Base-by-base conservation (phyloP, 2,329 filamentous ascomycete genomes). In the Aciculosporium take region DNA sequence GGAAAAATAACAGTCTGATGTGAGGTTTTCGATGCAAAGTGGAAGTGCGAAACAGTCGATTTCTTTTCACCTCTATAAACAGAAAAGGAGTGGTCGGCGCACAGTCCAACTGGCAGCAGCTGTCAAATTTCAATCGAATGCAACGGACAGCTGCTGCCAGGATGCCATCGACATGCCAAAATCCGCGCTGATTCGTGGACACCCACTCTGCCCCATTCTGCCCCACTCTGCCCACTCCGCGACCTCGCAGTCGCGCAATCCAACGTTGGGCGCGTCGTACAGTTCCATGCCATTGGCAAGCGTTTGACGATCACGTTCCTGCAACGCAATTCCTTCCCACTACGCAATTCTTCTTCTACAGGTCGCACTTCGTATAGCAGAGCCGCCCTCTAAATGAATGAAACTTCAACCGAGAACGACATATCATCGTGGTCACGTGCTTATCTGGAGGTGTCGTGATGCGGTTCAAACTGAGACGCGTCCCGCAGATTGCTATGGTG, bases 51-150 rank as follows among this genome's bases (percentile, higher is more conserved):
- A 20, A 8, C 15, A 39, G 37, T 37, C 12, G 24, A 27, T 18
- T 20, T 27, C 9, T 23, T 13, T 37, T 10, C 24, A 25, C 34
- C 34, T 37, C 23, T 15, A 27, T 27, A 18, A 18, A 18, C 30
- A 10, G 15, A 18, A 32, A 18, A 12, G 13, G 8, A 24, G 3
- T 7, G 12, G 15, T 30, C 15, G 25, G 13, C 13, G 5, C 15
- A 15, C 20, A 6, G 30, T 33, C 17, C 21, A 34, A 29, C 15
- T 43, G 36, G 29, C 36, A 43, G 20, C 37, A 40, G 31, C 31
- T 40, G 39, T 34, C 39, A 34, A 29, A 23, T 15, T 10, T 28
- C 28, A 17, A 34, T 31, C 27, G 18, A n/a, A 39, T 5, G 6
- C 15, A 28, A 32, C 31, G 25, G 30, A 9, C 39, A 40, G 39